Base-by-base conservation (phyloP, 2,329 filamentous ascomycete species). In the Pseudogymnoascus sp. region DNA sequence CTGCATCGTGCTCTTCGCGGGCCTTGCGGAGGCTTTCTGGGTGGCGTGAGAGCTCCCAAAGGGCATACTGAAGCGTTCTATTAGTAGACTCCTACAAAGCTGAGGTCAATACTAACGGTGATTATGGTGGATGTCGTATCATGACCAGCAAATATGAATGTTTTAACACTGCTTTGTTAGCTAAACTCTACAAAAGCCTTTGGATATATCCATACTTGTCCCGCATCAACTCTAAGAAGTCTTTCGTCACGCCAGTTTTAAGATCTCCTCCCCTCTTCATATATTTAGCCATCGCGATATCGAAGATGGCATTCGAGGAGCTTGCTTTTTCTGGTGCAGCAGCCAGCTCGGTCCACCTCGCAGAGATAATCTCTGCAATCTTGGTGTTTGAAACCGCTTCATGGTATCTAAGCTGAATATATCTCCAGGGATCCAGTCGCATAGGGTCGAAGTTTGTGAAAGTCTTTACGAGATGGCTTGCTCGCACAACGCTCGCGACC, bases 71-170 rank as follows among this genome's bases (percentile, higher is more conserved):
- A 33, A 60, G 39, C 4, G 14, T 62, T 58, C 28, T 62, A 33
- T 58, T 61, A 36, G 38, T 37, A 6, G 4, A 28, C 6, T 9
- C 8, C 22, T 11, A 7, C 6, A n/a, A 18, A 16, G 8, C 1
- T 30, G n/a, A 2, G 43, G 43, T 3, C 1, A 6, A 18, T 30
- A 58, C 60, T 57, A 22, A 62, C 57, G 8, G 50, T 43, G 9
- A 60, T 36, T 16, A 41, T 54, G 11, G 47, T 35, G 6, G 58
- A 58, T 7, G 65, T 67, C 1, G 68, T 67, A 30, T 69, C 68
- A 28, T 68, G 65, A 2, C 68, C 68, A 7, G 66, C 68, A 43
- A 70, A 68, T 16, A 70, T 57, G 39, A 69, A 68, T 14, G 60
- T 62, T 59, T 62, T 61, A 18, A 67, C 30, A 35, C 37, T 60